Percentiles rank a stretch among this genome's conserved stretches.
Evolutionary conservation across 2,329 filamentous ascomycete species (phyloP).

Genomic region (Moelleriella libera): DNA sequence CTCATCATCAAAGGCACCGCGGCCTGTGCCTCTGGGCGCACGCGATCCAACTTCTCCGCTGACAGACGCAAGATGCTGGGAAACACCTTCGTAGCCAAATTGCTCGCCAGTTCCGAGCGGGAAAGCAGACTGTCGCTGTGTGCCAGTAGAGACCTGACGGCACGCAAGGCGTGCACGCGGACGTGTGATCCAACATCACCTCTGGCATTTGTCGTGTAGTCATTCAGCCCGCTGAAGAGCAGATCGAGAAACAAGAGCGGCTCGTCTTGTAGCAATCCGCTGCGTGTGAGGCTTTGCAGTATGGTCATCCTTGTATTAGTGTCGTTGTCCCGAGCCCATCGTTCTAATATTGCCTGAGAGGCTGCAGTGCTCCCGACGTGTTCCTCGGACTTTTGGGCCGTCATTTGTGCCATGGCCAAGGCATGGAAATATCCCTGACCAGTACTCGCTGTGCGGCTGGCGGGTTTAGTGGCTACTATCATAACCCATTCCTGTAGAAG

Average conservation of each 20-base stretch:
- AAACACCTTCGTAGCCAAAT: conserved; percentile 26
- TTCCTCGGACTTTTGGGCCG: conserved; percentile 11
- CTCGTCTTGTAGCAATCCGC: conserved; percentile 27
- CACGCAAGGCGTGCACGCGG: conserved; percentile 65
- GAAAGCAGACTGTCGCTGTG: conserved; percentile 12
- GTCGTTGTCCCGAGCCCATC: conserved; percentile 36
- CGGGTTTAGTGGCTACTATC: conserved; percentile 20
- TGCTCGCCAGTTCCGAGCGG: conserved; percentile 11
- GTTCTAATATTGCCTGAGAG: conserved; percentile 29
- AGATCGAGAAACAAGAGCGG: conserved; percentile 27
- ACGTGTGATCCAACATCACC: conserved; percentile 86
- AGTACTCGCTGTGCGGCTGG: conserved; percentile 19
- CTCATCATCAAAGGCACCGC: conserved; percentile 31
- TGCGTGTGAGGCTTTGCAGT: conserved; percentile 36
- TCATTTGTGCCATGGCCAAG: conserved; percentile 33
- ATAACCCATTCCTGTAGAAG: conserved; percentile 33
- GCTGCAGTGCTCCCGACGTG: conserved; percentile 16
- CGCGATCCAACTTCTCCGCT: conserved; percentile 80
- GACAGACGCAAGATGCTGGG: conserved; percentile 51
- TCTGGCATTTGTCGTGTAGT: conserved; percentile 80
- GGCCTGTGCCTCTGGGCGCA: conserved; percentile 53
- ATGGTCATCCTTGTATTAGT: conserved; percentile 41
- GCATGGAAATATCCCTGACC: conserved; percentile 39
- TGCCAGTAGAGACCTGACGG: conserved; percentile 50
- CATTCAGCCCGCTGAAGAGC: conserved; percentile 52